Percentiles rank a stretch among this genome's conserved stretches.
Evolutionary conservation across 148 eudicot species (phyloP).

Genomic region (Diospyros kaki): DNA sequence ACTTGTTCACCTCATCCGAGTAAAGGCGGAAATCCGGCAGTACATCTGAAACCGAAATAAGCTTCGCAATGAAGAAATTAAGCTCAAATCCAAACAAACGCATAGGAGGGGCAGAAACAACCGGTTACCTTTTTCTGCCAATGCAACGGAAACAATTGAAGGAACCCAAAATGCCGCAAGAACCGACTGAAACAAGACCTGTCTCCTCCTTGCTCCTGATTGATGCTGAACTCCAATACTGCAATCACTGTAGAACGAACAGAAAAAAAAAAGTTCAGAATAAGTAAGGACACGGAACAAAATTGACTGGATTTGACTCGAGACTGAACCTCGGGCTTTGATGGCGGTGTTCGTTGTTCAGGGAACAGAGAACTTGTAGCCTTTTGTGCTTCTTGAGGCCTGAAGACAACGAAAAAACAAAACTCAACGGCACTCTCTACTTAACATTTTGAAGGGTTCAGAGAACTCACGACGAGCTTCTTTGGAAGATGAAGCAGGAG

Average conservation of each 20-base stretch:
- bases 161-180: conserved; percentile 33
- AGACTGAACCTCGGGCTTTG: conserved; percentile 7
- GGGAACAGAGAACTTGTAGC: conserved; percentile 6
- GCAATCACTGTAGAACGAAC: not conserved
- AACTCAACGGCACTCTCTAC: too few species aligned
- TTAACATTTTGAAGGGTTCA: too few species aligned
- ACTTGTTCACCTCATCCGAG: conserved; percentile 75
- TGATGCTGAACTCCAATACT: conserved; percentile 10
- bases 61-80: not conserved
- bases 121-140: conserved; percentile 34
- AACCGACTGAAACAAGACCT: conserved; percentile 26
- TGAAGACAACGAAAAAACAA: not conserved
- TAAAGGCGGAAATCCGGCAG: conserved; percentile 55
- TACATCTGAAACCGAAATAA: conserved; percentile 25
- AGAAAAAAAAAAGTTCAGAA: not conserved
- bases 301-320: not conserved
- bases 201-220: conserved; percentile 28
- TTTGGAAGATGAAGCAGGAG: not conserved
- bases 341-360: conserved; percentile 1
- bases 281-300: not conserved
- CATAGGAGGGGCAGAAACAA: not conserved
- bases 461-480: conserved; percentile 6
- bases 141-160: conserved; percentile 33
- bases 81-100: not conserved
- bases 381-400: conserved; percentile 6